Conservation (phyloP, 2,329 filamentous ascomycete species). For the Gaeumannomyces tritici region DNA sequence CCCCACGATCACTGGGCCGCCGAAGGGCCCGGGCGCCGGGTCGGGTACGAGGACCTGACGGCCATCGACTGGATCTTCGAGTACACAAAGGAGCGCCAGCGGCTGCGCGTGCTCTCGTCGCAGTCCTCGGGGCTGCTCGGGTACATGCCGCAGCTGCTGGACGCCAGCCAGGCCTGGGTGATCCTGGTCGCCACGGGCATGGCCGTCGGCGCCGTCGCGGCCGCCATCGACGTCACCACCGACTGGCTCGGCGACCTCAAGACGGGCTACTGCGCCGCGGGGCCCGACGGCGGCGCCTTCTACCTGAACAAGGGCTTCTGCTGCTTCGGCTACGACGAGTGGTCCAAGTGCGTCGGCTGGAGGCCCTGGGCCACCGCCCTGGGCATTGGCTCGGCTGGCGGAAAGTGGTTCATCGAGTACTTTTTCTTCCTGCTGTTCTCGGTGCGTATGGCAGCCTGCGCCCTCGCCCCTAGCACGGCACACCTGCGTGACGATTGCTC, state of each 20-base stretch:
- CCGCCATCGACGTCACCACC: slow-evolving; percentile 79
- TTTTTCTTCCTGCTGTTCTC: slow-evolving; percentile 79
- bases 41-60: slow-evolving; percentile 91
- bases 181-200: slow-evolving; percentile 79
- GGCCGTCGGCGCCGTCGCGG: slow-evolving; percentile 74
- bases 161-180: slow-evolving; percentile 87
- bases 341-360: slow-evolving; percentile 79
- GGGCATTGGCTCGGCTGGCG: slow-evolving; percentile 53
- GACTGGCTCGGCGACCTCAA: slow-evolving; percentile 94
- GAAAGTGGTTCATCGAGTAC: slow-evolving; percentile 78
- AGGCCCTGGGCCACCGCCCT: slow-evolving; percentile 72
- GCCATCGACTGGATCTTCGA: slow-evolving; percentile 99
- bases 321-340: slow-evolving; percentile 82
- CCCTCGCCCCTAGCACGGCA: not conserved
- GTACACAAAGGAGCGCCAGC: slow-evolving; percentile 90
- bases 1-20: slow-evolving; percentile 68
- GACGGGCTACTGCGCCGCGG: slow-evolving; percentile 72
- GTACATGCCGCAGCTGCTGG: slow-evolving; percentile 61
- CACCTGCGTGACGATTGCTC: slow-evolving; percentile 9
- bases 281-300: slow-evolving; percentile 71
- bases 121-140: slow-evolving; percentile 63
- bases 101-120: slow-evolving; percentile 66
- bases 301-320: slow-evolving; percentile 90
- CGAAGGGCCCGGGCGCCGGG: slow-evolving; percentile 79
- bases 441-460: slow-evolving; percentile 36